These are phyloP conservation scores for Telopea speciosissima DNA, from an alignment of 177 flowering plant species.

Conservation along the genomic window DNA sequence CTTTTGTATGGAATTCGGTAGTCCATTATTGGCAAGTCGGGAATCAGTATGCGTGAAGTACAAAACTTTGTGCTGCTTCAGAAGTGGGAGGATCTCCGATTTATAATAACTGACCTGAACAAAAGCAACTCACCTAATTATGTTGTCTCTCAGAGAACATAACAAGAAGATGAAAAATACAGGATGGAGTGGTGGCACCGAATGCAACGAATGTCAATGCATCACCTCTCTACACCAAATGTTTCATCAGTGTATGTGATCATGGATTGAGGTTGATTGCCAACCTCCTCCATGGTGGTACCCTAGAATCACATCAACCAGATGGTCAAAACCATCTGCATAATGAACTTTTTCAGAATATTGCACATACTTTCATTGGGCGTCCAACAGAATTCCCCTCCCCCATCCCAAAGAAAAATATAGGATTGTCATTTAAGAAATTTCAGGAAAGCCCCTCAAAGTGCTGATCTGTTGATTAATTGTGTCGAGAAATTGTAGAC, in stretches of 20 bases:
- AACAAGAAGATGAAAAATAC: constrained; percentile 3
- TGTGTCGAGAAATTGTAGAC: background rate
- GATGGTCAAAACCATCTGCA: background rate
- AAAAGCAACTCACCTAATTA: constrained; percentile 9
- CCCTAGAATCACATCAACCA: background rate
- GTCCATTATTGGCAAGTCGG: constrained; percentile 82
- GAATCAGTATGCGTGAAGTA: constrained; percentile 97
- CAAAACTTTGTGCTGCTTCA: constrained; percentile 86
- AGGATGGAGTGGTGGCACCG: background rate
- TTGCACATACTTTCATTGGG: background rate
- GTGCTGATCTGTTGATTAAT: background rate
- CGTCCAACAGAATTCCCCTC: background rate
- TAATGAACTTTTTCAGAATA: background rate
- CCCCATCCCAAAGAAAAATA: background rate
- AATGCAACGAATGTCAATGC: background rate
- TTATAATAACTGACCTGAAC: constrained; percentile 84
- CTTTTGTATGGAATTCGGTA: constrained; percentile 73
- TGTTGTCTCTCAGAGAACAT: background rate
- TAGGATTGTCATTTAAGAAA: background rate
- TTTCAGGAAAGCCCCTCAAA: background rate
- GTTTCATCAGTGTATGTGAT: background rate
- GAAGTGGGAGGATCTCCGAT: constrained; percentile 67
- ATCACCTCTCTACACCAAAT: background rate
- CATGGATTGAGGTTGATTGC: too few relatives aligned
- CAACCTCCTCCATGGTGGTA: background rate